Percentiles rank a stretch among this genome's conserved stretches.
These are phyloP conservation scores for Jacaranda copaia DNA, from an alignment of 257 asterid genomes.

Conservation along the genomic window DNA sequence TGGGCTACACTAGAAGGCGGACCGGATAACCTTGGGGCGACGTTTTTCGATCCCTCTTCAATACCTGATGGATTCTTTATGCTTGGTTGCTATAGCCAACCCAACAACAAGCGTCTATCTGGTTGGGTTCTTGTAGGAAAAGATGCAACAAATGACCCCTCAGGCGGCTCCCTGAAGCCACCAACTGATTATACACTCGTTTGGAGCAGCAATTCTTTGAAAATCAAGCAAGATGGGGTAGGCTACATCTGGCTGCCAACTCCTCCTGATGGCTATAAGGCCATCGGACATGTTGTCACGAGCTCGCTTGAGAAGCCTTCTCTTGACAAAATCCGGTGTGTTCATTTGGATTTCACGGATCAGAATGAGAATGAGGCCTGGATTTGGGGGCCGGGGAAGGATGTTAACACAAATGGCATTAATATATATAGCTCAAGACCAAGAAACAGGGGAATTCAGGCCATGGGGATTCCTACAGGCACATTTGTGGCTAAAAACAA, in stretches of 20 bases:
- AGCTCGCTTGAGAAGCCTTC: slow-evolving; percentile 56
- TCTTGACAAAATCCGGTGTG: slow-evolving; percentile 52
- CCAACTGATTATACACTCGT: slow-evolving; percentile 66
- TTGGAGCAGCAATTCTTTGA: slow-evolving; percentile 58
- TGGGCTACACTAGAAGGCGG: slow-evolving; percentile 83
- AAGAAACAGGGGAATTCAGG: slow-evolving; percentile 53
- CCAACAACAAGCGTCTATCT: slow-evolving; percentile 63
- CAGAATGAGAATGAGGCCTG: slow-evolving; percentile 39
- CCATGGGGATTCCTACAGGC: slow-evolving; percentile 60
- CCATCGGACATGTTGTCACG: slow-evolving; percentile 61
- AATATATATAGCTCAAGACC: slow-evolving; percentile 57
- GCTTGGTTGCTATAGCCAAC: slow-evolving; percentile 80
- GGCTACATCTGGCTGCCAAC: slow-evolving; percentile 66
- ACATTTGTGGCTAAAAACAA: slow-evolving; percentile 52
- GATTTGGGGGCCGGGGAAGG: slow-evolving; percentile 64
- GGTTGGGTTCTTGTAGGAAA: slow-evolving; percentile 77
- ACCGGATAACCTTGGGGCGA: slow-evolving; percentile 70
- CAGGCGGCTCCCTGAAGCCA: slow-evolving; percentile 43
- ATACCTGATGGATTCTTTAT: slow-evolving; percentile 73
- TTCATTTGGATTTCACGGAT: slow-evolving; percentile 54
- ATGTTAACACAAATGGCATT: slow-evolving; percentile 30
- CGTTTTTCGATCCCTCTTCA: slow-evolving; percentile 70
- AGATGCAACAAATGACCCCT: slow-evolving; percentile 42
- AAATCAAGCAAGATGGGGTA: slow-evolving; percentile 50
- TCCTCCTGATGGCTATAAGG: slow-evolving; percentile 59